Base-by-base conservation (phyloP, 371 early-diverging fungal species). In the Dichotomocladium elegans region DNA sequence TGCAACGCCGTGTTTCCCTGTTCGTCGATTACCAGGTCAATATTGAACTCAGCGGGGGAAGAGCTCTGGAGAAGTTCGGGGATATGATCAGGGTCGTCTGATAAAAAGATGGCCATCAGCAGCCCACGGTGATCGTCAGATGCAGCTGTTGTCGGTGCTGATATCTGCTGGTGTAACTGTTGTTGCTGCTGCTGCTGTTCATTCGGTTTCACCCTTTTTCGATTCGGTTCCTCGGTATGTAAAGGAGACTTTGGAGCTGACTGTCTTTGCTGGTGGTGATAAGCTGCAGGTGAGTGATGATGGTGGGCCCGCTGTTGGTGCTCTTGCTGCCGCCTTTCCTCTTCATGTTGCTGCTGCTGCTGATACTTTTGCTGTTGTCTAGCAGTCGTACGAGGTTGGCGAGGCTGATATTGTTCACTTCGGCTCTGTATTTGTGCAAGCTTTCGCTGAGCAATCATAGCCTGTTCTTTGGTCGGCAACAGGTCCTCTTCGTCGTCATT, bases 1-100 rank as follows among this genome's bases (percentile, higher is more conserved):
- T 95, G 95, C 26, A 94, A 63, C 0, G 91, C 78, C 0, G 93
- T 87, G 62, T 90, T 82, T 1, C 93, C 93, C 51, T 89, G 88
- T 47, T 90, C 90, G 58, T 91, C 90, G 34, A 94, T 81, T 0
- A 81, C 70, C 17, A 87, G 60, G 63, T 92, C 85, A 28, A 86
- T 64, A 51, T 91, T 86, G 14, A 90, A 64, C 22, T 74, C 76
- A 2, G 15, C 24, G 7, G 35, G n/a, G 34, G 49, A 12, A 8
- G 34, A 21, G 37, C 21, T 37, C 26, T 48, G 31, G 9, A 93
- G 56, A 2, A 85, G 66, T 3, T 80, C 81, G 3, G 82, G 81
- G 15, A 88, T 69, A 24, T 63, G 64, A n/a, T 64, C 66, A 10
- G 77, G 66, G 30, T 83, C 86, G 47, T 83, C 84, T 24, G 79